Evolutionary conservation across 2,329 filamentous ascomycete genomes (phyloP).

Genomic region (Stachybotrys elegans): DNA sequence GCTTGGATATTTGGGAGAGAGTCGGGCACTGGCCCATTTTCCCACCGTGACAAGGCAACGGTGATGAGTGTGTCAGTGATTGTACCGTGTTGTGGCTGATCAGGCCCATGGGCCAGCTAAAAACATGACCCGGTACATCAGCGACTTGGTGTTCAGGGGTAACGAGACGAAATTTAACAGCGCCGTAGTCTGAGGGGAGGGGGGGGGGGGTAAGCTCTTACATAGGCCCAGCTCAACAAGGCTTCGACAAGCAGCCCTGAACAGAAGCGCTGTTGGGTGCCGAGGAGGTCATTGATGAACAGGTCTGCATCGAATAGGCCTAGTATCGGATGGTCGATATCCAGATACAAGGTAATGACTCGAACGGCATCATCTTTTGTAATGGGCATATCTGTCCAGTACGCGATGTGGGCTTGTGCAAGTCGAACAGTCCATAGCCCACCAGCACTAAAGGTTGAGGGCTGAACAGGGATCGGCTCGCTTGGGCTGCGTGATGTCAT

Average conservation of each 20-base stretch:
- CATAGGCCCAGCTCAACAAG: constrained; percentile 16
- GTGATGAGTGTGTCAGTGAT: constrained; percentile 1
- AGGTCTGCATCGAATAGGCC: constrained; percentile 28
- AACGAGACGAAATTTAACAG: constrained; percentile 6
- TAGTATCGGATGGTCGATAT: constrained; percentile 31
- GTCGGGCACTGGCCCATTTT: not conserved
- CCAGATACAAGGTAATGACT: constrained; percentile 28
- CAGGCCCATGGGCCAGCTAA: constrained; percentile 1
- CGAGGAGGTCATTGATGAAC: constrained; percentile 27
- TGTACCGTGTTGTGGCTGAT: not conserved
- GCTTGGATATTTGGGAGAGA: constrained; percentile 3
- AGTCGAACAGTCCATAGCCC: not conserved
- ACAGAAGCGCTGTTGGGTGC: constrained; percentile 18
- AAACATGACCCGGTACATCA: not conserved
- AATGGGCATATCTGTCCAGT: constrained; percentile 27
- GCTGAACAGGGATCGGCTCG: no score
- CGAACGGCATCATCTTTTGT: constrained; percentile 20
- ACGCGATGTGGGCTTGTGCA: constrained; percentile 12
- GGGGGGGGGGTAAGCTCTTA: constrained; percentile 10
- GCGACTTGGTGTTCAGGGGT: constrained; percentile 2
- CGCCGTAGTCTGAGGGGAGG: not conserved
- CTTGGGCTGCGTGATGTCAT: no score
- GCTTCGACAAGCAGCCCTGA: constrained; percentile 29
- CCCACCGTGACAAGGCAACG: not conserved
- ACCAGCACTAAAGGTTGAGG: no score